These are phyloP conservation scores for Candida gorgasii DNA, from an alignment of 805 yeast genomes.

Conservation along the genomic window DNA sequence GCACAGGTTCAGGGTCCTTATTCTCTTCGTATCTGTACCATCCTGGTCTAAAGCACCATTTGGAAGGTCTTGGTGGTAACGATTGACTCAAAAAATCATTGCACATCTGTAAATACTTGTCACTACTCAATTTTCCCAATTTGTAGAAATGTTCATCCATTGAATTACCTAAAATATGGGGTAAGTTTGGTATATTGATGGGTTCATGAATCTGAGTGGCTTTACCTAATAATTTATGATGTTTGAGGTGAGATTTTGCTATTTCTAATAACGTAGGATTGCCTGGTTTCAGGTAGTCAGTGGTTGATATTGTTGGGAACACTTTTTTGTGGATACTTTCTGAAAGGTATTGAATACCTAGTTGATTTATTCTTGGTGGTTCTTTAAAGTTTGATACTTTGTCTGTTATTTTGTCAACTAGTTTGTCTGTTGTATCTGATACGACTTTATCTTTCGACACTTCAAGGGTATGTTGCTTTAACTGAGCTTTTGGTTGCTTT, in stretches of 20 bases:
- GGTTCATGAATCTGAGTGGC: conserved; percentile 64
- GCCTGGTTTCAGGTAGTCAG: conserved; percentile 27
- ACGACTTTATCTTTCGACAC: no score
- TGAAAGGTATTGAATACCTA: conserved; percentile 80
- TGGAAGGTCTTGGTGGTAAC: conserved; percentile 26
- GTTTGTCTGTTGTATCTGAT: background rate
- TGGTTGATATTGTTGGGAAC: conserved; percentile 46
- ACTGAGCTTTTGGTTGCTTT: background rate
- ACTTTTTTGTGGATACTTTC: conserved; percentile 56
- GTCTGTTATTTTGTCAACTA: background rate
- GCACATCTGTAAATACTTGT: conserved; percentile 60
- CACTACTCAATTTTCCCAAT: conserved; percentile 59
- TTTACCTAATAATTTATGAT: conserved; percentile 74
- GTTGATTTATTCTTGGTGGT: conserved; percentile 63
- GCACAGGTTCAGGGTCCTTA: conserved; percentile 54
- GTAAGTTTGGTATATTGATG: conserved; percentile 57
- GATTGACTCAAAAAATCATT: conserved; percentile 36
- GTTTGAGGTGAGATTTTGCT: conserved; percentile 59
- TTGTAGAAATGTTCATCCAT: conserved; percentile 84
- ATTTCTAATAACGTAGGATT: conserved; percentile 43
- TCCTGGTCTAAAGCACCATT: conserved; percentile 66
- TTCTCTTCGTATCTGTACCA: conserved; percentile 76
- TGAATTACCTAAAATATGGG: conserved; percentile 69
- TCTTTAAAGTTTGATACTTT: background rate
- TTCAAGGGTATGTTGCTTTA: background rate